A percentile compares a stretch with the other conserved stretches of the same genome.
Conservation (phyloP, 2,329 filamentous ascomycete species). For the Clonostachys byssicola region DNA sequence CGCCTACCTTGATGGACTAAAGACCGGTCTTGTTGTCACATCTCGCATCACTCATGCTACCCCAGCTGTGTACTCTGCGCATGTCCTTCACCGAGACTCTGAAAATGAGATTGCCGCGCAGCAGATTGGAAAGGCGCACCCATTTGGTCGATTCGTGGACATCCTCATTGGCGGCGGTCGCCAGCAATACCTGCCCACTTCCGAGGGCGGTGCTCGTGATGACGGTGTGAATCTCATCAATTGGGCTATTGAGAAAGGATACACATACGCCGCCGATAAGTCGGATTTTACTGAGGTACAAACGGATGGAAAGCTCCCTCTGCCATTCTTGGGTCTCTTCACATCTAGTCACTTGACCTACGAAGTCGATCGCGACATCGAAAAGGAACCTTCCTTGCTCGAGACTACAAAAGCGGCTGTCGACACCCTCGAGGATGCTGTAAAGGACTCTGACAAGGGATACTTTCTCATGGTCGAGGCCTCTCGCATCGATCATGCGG, state of each 20-base stretch:
- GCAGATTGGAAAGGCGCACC: slow-evolving; percentile 13
- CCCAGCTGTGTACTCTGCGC: slow-evolving; percentile 11
- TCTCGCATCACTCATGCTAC: slow-evolving; percentile 16
- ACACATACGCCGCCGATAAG: slow-evolving; percentile 9
- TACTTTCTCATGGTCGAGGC: slow-evolving; percentile 17
- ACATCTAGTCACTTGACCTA: slow-evolving; percentile 10
- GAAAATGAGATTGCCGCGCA: slow-evolving; percentile 16
- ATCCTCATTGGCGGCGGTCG: slow-evolving; percentile 14
- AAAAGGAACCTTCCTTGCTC: slow-evolving; percentile 11
- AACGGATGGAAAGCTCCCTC: slow-evolving; percentile 6
- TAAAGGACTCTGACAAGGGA: slow-evolving; percentile 5
- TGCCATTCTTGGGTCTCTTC: slow-evolving; percentile 13
- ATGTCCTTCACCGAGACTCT: slow-evolving; percentile 13
- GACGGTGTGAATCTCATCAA: slow-evolving; percentile 12
- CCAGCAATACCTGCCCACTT: slow-evolving; percentile 10
- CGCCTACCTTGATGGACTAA: slow-evolving; percentile 12
- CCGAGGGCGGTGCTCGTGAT: slow-evolving; percentile 8
- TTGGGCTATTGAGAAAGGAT: slow-evolving; percentile 12
- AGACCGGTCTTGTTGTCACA: slow-evolving; percentile 12
- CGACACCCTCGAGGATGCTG: slow-evolving; percentile 8
- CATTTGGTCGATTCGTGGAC: slow-evolving; percentile 11
- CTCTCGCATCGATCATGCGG: slow-evolving; percentile 14
- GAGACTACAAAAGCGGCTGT: slow-evolving; percentile 10
- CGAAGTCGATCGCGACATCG: slow-evolving; percentile 12
- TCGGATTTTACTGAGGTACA: slow-evolving; percentile 5